Base-by-base conservation (phyloP, 1,139 yeast species). In the Hanseniaspora uvarum region DNA sequence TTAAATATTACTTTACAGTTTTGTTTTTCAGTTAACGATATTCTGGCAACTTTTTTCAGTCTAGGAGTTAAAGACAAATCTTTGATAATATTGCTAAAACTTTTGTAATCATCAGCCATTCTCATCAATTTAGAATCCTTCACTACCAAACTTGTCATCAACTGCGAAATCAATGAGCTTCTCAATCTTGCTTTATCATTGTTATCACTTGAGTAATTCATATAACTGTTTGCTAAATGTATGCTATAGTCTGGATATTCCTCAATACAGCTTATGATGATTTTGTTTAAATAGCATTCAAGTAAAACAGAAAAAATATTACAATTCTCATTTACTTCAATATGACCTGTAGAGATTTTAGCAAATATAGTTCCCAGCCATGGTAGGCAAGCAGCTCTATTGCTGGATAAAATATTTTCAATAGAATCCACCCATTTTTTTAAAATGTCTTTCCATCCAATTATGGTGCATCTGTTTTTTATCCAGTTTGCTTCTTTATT, bases 341-440 rank as follows among this genome's bases (percentile, higher is more conserved):
- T 43, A n/a, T 43, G 46, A 2, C 53, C 53, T 19, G 53, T 43
- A 4, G 31, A 19, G 5, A 50, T 19, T 28, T 50, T 50, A 3
- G 53, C 45, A 30, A 43, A 50, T 12, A 40, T 18, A 5, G 53
- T 50, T 12, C 53, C 46, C 14, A 50, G n/a, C 53, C 53, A 50
- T 11, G 53, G 48, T 14, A 50, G 37, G 11, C 45, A 26, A 19
- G 44, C 31, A 12, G 23, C 24, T 7, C 26, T 18, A 12, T 50
- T 28, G 14, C 36, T 43, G 1, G 34, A 43, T 16, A 50, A 3
- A 11, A 50, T 39, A 19, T n/a, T 7, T n/a, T 50, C 48, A 11
- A 50, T 28, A 4, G 53, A 24, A 1, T 26, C 16, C 12, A 26
- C 37, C 53, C 53, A 50, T n/a, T 12, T 26, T n/a, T 43, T 21